Percentiles rank a stretch among this genome's conserved stretches.
Evolutionary conservation across 2,329 filamentous ascomycete genomes (phyloP).

Genomic region (Paecilomyces formosus): DNA sequence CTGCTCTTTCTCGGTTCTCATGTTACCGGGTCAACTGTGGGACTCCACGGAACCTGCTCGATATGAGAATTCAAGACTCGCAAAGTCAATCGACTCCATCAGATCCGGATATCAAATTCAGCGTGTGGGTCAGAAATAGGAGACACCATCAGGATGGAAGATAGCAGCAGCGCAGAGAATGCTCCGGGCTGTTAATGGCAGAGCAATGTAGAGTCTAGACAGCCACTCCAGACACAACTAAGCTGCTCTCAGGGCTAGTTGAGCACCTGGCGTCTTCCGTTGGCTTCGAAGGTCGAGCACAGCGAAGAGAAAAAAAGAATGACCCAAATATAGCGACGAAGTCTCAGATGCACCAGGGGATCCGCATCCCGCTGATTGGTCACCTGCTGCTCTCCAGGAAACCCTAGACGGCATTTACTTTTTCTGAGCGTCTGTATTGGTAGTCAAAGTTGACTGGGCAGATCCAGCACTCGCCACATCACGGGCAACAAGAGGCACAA

Average conservation of each 20-base stretch:
- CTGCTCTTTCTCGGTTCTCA: neutral
- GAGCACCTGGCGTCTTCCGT: neutral
- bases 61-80: neutral
- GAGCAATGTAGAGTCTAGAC: neutral
- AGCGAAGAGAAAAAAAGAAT: neutral
- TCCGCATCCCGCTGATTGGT: neutral
- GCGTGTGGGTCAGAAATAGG: neutral
- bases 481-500: neutral
- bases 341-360: neutral
- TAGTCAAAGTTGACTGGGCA: too few species aligned
- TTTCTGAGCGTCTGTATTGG: too few species aligned
- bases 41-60: neutral
- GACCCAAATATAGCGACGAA: neutral
- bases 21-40: neutral
- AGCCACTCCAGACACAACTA: neutral
- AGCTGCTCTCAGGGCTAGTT: neutral
- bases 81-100: neutral
- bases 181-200: neutral
- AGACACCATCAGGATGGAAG: neutral
- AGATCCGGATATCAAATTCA: neutral
- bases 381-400: neutral
- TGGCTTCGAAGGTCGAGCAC: neutral
- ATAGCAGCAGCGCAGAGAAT: neutral
- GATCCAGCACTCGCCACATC: neutral
- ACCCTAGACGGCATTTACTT: neutral